These are phyloP conservation scores for Pyrenopolyporus hunteri DNA, from an alignment of 495 filamentous ascomycete species.

Conservation along the genomic window DNA sequence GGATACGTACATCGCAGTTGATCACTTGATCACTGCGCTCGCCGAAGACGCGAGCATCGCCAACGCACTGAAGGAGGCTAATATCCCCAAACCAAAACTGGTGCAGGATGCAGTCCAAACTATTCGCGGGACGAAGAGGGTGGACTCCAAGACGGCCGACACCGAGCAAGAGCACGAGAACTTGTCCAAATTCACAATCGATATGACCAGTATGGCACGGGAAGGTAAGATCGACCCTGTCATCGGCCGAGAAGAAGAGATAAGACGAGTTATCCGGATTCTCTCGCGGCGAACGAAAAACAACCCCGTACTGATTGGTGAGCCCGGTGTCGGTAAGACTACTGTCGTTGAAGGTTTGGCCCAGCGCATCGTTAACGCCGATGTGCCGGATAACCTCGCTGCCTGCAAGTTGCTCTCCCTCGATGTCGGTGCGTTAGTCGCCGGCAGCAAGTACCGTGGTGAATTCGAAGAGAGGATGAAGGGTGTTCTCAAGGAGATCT, in stretches of 20 bases:
- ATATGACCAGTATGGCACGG: constrained; percentile 91
- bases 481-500: constrained; percentile 94
- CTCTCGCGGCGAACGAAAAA: constrained; percentile 96
- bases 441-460: constrained; percentile 95
- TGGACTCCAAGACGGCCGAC: constrained; percentile 95
- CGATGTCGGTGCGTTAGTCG: constrained; percentile 92
- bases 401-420: constrained; percentile 92
- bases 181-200: constrained; percentile 95
- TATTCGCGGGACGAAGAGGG: constrained; percentile 87
- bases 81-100: constrained; percentile 88
- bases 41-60: constrained; percentile 79
- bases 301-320: constrained; percentile 92
- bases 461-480: constrained; percentile 99
- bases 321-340: constrained; percentile 98
- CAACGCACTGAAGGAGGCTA: constrained; percentile 77
- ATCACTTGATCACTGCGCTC: constrained; percentile 86
- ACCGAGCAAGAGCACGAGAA: constrained; percentile 89
- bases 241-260: constrained; percentile 96
- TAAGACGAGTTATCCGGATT: constrained; percentile 90
- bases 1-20: constrained; percentile 90
- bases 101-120: constrained; percentile 85
- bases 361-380: constrained; percentile 90
- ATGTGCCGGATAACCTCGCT: constrained; percentile 94
- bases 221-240: constrained; percentile 98
- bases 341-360: constrained; percentile 98